Evolutionary conservation across 306 rosid species (phyloP).

Genomic region (Acacia crassicarpa): DNA sequence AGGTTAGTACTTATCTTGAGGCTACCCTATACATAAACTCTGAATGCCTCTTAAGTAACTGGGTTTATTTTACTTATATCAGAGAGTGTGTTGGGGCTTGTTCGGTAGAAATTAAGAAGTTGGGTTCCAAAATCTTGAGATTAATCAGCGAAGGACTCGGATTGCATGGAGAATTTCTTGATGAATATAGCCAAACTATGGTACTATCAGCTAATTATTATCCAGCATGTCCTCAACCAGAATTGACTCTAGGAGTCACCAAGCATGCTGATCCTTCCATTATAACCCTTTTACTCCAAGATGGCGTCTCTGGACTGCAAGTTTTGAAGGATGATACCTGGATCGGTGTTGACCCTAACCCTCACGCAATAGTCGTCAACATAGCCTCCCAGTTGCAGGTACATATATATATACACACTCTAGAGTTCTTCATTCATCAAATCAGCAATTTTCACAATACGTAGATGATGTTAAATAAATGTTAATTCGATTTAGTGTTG

Average conservation of each 20-base stretch:
- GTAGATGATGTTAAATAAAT: background rate
- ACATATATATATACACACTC: background rate
- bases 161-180: slow-evolving; percentile 22
- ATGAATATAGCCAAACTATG: slow-evolving; percentile 22
- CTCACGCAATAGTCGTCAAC: slow-evolving; percentile 33
- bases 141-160: slow-evolving; percentile 9
- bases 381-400: slow-evolving; percentile 28
- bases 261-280: slow-evolving; percentile 38
- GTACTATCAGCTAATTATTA: background rate
- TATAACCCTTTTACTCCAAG: slow-evolving; percentile 38
- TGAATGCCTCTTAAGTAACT: background rate
- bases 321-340: slow-evolving; percentile 33
- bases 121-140: background rate
- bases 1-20: too few species aligned
- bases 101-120: background rate
- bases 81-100: slow-evolving; percentile 11
- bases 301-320: slow-evolving; percentile 33
- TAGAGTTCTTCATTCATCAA: background rate
- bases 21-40: background rate
- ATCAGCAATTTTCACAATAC: too few species aligned
- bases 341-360: slow-evolving; percentile 34
- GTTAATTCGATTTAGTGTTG: background rate
- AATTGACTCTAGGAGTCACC: slow-evolving; percentile 28
- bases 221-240: slow-evolving; percentile 41
- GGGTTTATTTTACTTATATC: background rate